These are phyloP conservation scores for Candida endomychidarum DNA, from an alignment of 805 yeast species.

Conservation along the genomic window DNA sequence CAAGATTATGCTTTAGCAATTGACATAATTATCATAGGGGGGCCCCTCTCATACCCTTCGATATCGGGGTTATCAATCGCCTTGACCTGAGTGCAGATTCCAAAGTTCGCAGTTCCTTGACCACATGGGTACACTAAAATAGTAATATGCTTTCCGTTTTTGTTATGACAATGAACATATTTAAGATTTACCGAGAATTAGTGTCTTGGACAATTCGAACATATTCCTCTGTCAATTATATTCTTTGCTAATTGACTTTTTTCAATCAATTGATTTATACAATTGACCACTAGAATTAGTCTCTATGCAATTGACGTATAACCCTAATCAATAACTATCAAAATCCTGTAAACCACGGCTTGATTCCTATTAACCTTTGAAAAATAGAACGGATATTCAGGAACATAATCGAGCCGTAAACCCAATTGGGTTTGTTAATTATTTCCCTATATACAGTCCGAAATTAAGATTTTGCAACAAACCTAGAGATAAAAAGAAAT, in stretches of 20 bases:
- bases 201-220: conserved; percentile 4
- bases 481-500: not conserved
- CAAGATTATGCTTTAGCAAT: too few species aligned
- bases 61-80: too few species aligned
- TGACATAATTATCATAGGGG: too few species aligned
- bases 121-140: not conserved
- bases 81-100: not conserved
- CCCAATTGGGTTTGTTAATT: conserved; percentile 5
- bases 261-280: too few species aligned
- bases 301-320: too few species aligned
- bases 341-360: too few species aligned
- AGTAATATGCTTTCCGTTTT: conserved; percentile 1
- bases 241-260: not conserved
- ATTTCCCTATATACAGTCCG: conserved; percentile 1
- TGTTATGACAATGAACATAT: not conserved
- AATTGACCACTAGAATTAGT: too few species aligned
- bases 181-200: not conserved
- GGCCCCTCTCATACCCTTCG: too few species aligned
- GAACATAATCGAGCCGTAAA: not conserved
- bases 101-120: not conserved
- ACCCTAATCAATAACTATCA: too few species aligned
- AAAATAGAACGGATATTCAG: too few species aligned
- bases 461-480: not conserved
- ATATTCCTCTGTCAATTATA: not conserved
- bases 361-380: too few species aligned